Evolutionary conservation across 805 yeast species (phyloP).

Genomic region (Yarrowia divulgata): DNA sequence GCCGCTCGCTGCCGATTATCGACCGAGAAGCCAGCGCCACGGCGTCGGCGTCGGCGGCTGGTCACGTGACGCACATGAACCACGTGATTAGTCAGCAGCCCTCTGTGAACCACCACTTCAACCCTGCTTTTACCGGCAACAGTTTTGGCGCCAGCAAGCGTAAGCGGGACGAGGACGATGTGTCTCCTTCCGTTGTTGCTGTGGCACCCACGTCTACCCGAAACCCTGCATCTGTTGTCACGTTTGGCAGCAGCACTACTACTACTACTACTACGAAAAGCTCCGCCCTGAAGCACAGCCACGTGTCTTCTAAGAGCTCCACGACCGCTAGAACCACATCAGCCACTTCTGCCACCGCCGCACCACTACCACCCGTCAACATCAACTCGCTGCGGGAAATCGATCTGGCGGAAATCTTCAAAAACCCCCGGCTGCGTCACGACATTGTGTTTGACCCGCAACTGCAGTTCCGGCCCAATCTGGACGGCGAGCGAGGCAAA

Average conservation of each 20-base stretch:
- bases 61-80: constrained; percentile 23
- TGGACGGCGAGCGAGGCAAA: constrained; percentile 89
- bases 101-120: constrained; percentile 2
- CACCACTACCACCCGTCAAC: constrained; percentile 86
- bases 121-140: constrained; percentile 18
- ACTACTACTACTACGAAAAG: too few species aligned
- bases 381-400: constrained; percentile 82
- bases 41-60: constrained; percentile 14
- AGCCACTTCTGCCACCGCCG: too few species aligned
- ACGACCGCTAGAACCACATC: background rate
- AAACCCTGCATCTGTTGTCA: constrained; percentile 24
- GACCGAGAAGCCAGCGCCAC: constrained; percentile 23
- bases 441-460: constrained; percentile 93
- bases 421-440: constrained; percentile 91
- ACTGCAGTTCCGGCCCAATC: constrained; percentile 86
- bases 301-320: background rate
- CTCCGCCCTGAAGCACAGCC: constrained; percentile 1
- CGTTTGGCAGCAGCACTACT: constrained; percentile 14
- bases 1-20: constrained; percentile 28
- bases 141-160: constrained; percentile 19
- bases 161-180: constrained; percentile 18
- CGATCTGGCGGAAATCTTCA: constrained; percentile 84
- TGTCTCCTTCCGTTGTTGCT: background rate
- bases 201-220: background rate
- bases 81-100: constrained; percentile 37